These are phyloP conservation scores for Larix kaempferi DNA, from an alignment of 75 land plant species.

Conservation along the genomic window DNA sequence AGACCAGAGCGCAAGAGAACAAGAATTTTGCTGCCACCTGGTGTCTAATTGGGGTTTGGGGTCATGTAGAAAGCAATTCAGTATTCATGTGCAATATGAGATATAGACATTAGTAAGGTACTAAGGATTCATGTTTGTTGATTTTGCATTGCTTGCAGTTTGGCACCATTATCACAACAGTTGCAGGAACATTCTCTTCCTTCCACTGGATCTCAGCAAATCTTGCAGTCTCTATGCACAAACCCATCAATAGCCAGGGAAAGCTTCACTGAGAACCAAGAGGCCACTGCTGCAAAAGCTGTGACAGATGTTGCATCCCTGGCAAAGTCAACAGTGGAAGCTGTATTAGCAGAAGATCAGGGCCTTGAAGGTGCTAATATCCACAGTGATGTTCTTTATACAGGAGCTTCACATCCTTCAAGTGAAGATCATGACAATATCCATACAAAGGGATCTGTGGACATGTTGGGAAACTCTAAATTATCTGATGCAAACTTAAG, in stretches of 20 bases:
- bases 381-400: not conserved
- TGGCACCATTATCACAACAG: not conserved
- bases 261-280: not conserved
- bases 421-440: not conserved
- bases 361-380: not conserved
- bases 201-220: not conserved
- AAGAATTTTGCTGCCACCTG: not conserved
- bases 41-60: not conserved
- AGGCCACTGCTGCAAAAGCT: not conserved
- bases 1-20: not conserved
- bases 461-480: not conserved
- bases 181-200: not conserved
- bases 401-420: not conserved
- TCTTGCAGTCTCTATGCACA: not conserved
- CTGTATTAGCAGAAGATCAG: not conserved
- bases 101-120: not conserved
- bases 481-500: not conserved
- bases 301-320: not conserved
- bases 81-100: not conserved
- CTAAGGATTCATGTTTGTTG: not conserved
- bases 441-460: not conserved
- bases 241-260: not conserved
- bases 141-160: not conserved
- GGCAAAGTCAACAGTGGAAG: not conserved
- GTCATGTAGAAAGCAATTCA: not conserved